Evolutionary conservation across 176 grass and related monocot species (phyloP), one percentile per base, ranked within the genome.

Genomic region (Microstegium vimineum): DNA sequence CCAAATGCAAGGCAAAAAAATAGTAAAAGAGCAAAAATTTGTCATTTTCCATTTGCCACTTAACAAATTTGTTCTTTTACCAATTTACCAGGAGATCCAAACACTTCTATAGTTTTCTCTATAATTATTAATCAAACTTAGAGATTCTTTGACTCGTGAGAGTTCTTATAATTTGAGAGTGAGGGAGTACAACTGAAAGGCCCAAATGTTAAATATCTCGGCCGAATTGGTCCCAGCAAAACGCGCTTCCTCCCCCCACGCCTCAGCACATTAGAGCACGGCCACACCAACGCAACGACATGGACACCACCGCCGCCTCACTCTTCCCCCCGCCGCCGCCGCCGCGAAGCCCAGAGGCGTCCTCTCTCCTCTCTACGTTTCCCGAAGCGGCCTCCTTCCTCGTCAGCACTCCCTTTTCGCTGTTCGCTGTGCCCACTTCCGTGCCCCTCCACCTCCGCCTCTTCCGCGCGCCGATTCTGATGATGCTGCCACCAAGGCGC

Each of bases 351-450:
- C 40, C 27, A 46, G 28, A 31, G 40, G 6, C 28, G 28, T n/a
- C 38, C 40, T 42, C 4, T 64, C 25, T 66, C 34, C 41, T 56
- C 71, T 63, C n/a, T 26, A 32, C 37, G 33, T 33, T 36, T 10
- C 33, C 42, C 6, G 13, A 41, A 43, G 42, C 79, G 15, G 77
- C 15, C 43, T 62, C 2, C 32, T 38, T 41, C 75, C 68, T 23
- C 38, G n/a, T 23, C 23, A 33, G 61, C 82, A 30, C 33, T 36
- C 28, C 49, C 66, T 88, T 61, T 66, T 86, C 36, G 73, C 81
- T 35, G 79, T 81, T 51, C 72, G 78, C 56, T 94, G 95, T 76
- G 38, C 83, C 25, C 82, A 68, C 32, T 62, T 84, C 22, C 83
- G 74, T 81, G 15, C 54, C 18, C 62, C 65, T 45, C 66, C 77